phyloP scores from a whole-genome alignment of 208 protist genomes.

The Leishmania guyanensis region DNA sequence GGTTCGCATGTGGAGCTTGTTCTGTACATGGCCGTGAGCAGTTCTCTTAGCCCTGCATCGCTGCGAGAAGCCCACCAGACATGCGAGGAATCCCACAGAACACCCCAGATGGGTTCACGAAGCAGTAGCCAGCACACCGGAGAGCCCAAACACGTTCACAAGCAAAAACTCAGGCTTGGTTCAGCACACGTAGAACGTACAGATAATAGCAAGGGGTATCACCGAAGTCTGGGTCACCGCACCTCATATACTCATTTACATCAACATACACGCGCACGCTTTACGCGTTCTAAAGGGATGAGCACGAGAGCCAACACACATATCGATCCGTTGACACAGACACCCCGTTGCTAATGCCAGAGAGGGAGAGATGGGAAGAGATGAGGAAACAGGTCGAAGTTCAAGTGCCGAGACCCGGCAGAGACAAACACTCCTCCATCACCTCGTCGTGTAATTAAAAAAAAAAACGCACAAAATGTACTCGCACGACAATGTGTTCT shows the following conservation, averaged over 20 bases:
- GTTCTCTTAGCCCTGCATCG: not conserved
- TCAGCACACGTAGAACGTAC: not conserved
- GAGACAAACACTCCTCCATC: not conserved
- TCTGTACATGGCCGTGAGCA: not conserved
- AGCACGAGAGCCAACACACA: not conserved
- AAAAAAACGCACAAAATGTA: no score
- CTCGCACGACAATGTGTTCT: no score
- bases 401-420: not conserved
- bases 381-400: not conserved
- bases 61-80: not conserved
- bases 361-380: not conserved
- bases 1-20: not conserved
- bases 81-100: not conserved
- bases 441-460: not conserved
- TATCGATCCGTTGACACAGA: not conserved
- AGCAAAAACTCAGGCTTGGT: not conserved
- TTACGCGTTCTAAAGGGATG: not conserved
- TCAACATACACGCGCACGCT: no score
- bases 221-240: not conserved
- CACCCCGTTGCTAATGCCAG: not conserved
- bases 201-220: not conserved
- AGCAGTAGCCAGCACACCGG: not conserved
- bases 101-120: not conserved
- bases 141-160: not conserved
- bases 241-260: not conserved